phyloP scores from a whole-genome alignment of 179 eudicot species.

The Carnegiea gigantea region DNA sequence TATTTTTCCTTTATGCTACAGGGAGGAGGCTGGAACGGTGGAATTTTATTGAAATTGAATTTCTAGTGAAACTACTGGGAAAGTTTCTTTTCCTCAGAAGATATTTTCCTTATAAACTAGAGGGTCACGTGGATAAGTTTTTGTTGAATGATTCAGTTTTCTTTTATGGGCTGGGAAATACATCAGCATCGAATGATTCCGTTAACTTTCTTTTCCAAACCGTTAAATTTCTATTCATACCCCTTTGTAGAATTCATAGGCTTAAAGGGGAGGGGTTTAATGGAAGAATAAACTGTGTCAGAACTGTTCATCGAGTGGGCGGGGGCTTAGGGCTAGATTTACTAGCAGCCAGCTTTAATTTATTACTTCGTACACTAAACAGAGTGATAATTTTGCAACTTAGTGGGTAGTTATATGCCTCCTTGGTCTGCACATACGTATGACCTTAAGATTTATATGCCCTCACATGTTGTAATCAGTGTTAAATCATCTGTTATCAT shows the following conservation, averaged over 20 bases:
- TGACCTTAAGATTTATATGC: not conserved
- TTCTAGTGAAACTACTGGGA: not conserved
- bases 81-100: no score
- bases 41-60: no score
- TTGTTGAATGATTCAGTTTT: not conserved
- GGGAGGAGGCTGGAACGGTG: not conserved
- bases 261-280: no score
- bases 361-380: no score
- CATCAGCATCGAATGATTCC: not conserved
- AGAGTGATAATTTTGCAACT: no score
- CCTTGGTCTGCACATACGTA: not conserved
- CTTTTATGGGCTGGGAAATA: not conserved
- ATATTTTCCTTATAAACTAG: no score
- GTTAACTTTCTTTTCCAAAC: not conserved
- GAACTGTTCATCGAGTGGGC: no score
- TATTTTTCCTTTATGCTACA: not conserved
- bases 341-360: no score
- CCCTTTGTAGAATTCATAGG: not conserved
- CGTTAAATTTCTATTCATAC: not conserved
- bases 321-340: no score
- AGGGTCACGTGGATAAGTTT: not conserved
- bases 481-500: not conserved
- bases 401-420: not conserved
- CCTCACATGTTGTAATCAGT: not conserved
- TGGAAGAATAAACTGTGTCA: no score